Evolutionary conservation across 495 filamentous ascomycete species (phyloP).

Genomic region (Delitschia confertaspora): DNA sequence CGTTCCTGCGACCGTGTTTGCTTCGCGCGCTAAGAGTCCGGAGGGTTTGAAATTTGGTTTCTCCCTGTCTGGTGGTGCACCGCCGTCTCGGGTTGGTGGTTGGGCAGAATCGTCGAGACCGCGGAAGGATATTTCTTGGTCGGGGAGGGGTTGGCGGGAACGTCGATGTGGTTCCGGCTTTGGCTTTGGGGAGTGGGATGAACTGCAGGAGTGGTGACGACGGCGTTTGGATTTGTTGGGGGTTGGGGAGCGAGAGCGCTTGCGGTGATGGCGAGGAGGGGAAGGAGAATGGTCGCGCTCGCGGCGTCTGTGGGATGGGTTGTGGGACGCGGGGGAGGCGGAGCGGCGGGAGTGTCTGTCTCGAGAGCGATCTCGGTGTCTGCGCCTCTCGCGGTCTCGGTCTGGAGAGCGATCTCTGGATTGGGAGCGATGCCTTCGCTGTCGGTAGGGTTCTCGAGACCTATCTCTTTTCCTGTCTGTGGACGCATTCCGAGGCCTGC

Average conservation of each 20-base stretch:
- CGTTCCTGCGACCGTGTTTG: slow-evolving; percentile 65
- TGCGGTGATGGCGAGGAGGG: background rate
- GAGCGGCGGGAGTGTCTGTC: background rate
- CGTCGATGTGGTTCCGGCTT: slow-evolving; percentile 14
- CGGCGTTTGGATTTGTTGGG: too few species aligned
- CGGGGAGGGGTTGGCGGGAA: slow-evolving; percentile 31
- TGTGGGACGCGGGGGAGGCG: background rate
- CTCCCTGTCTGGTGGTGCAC: slow-evolving; percentile 7
- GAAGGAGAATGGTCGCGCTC: slow-evolving; percentile 7
- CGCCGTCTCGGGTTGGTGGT: slow-evolving; percentile 17
- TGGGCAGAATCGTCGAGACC: slow-evolving; percentile 8
- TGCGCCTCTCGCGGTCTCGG: background rate
- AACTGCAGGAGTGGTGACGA: slow-evolving; percentile 1
- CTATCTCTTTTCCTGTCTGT: slow-evolving; percentile 7
- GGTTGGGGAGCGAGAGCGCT: slow-evolving; percentile 8
- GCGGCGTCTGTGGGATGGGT: slow-evolving; percentile 9
- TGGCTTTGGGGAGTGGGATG: slow-evolving; percentile 13
- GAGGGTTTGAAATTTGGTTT: slow-evolving; percentile 79
- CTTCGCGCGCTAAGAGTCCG: slow-evolving; percentile 76
- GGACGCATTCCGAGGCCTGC: background rate
- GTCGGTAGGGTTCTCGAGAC: slow-evolving; percentile 1
- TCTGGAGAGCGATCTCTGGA: slow-evolving; percentile 10
- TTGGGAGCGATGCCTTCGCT: slow-evolving; percentile 3
- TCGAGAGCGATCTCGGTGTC: slow-evolving; percentile 7
- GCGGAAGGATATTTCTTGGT: slow-evolving; percentile 34